phyloP scores from a whole-genome alignment of 192 early-diverging fungal genomes.

The Mortierella alpina region DNA sequence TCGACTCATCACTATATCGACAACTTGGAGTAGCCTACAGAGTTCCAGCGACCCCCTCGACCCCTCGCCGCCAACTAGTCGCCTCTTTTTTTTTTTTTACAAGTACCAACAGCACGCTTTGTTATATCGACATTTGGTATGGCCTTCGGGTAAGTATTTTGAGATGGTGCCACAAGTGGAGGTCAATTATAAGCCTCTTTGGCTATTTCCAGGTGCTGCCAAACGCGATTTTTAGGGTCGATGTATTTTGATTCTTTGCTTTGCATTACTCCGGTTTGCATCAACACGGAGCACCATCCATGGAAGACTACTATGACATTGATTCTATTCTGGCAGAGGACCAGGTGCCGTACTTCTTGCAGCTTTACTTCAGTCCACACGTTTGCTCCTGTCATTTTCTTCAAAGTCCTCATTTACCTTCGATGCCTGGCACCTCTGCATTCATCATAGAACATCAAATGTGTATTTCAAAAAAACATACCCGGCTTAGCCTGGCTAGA shows the following conservation, averaged over 20 bases:
- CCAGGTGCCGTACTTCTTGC: slow-evolving; percentile 20
- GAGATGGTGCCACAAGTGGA: no score
- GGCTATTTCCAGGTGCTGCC: neutral
- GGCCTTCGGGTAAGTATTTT: no score
- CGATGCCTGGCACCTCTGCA: neutral
- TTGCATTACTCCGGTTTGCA: neutral
- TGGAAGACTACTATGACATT: slow-evolving; percentile 68
- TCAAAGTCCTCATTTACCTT: neutral
- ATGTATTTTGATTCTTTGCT: neutral
- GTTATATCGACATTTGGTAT: no score
- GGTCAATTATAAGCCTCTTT: neutral
- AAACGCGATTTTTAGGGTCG: no score
- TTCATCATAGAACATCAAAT: slow-evolving; percentile 30
- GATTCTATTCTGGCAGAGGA: slow-evolving; percentile 69
- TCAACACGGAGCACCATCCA: neutral
- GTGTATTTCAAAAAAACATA: slow-evolving; percentile 31
- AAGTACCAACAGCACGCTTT: no score
- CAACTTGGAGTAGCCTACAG: no score
- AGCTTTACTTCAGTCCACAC: neutral
- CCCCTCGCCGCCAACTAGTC: no score
- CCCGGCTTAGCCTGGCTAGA: slow-evolving; percentile 39
- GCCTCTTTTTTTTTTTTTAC: slow-evolving; percentile 6
- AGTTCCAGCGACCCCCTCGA: no score
- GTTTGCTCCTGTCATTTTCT: no score
- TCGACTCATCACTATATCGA: no score